These are phyloP conservation scores for Coniochaeta sp. DNA, from an alignment of 2,329 filamentous ascomycete species.

Conservation along the genomic window DNA sequence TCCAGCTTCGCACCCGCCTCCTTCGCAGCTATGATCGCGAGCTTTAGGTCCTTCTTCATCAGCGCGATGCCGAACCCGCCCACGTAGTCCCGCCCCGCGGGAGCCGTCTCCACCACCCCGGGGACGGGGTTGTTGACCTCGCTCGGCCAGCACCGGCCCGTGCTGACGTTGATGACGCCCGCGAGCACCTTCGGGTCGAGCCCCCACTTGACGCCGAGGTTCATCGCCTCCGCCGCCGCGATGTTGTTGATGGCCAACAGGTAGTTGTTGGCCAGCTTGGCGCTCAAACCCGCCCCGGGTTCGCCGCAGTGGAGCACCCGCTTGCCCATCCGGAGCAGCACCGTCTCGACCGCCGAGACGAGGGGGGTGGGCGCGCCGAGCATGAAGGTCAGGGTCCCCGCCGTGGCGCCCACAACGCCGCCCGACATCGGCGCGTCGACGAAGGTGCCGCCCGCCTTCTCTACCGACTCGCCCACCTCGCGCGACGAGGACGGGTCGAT, in stretches of 20 bases:
- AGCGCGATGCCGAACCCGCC: constrained; percentile 72
- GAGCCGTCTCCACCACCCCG: constrained; percentile 70
- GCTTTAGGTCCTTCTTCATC: constrained; percentile 73
- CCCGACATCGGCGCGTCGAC: constrained; percentile 97
- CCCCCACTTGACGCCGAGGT: constrained; percentile 54
- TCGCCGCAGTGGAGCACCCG: constrained; percentile 78
- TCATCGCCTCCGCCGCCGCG: constrained; percentile 59
- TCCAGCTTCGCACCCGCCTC: constrained; percentile 61
- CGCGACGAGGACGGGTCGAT: constrained; percentile 86
- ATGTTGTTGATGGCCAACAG: constrained; percentile 90
- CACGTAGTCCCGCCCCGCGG: constrained; percentile 67
- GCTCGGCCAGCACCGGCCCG: constrained; percentile 92
- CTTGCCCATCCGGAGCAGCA: constrained; percentile 77
- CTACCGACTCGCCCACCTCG: constrained; percentile 64
- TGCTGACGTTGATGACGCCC: constrained; percentile 85
- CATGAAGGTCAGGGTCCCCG: constrained; percentile 93
- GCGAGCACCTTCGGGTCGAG: constrained; percentile 61
- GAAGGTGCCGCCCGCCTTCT: constrained; percentile 60
- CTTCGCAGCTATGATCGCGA: constrained; percentile 65
- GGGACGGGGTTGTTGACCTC: constrained; percentile 93
- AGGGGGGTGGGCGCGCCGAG: constrained; percentile 61
- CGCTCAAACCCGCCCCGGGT: constrained; percentile 79
- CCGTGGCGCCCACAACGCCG: constrained; percentile 83
- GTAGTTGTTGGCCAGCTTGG: constrained; percentile 97
- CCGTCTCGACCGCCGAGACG: constrained; percentile 56